A percentile compares a stretch with the other conserved stretches of the same genome.
Conservation (phyloP, 129 eudicot species). For the Dittrichia graveolens region DNA sequence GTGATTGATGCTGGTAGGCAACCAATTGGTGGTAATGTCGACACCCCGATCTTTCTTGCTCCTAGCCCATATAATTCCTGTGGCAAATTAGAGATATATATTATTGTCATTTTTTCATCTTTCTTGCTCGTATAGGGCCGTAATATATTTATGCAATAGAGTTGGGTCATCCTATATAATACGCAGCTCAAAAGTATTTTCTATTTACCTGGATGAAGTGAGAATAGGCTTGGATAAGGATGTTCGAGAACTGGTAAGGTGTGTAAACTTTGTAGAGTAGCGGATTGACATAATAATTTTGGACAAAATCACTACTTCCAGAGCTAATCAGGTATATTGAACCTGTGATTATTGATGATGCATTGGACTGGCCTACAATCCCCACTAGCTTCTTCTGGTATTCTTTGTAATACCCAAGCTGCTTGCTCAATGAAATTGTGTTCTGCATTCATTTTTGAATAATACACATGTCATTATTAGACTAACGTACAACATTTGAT, state of each 20-base stretch:
- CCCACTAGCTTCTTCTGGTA: conserved; percentile 64
- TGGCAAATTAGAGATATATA: neutral
- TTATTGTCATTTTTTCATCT: neutral
- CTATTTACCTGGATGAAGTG: conserved; percentile 57
- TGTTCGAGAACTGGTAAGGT: conserved; percentile 67
- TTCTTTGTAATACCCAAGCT: conserved; percentile 67
- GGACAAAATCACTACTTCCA: conserved; percentile 92
- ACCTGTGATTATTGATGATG: conserved; percentile 68
- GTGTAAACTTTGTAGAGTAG: conserved; percentile 73
- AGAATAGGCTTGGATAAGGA: conserved; percentile 61
- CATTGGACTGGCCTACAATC: conserved; percentile 64
- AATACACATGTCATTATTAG: neutral
- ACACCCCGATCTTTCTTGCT: conserved; percentile 87
- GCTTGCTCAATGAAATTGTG: conserved; percentile 72
- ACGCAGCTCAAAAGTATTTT: too few species aligned
- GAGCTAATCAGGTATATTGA: conserved; percentile 69
- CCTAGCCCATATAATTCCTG: conserved; percentile 76
- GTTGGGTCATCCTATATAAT: too few species aligned
- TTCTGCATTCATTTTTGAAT: conserved; percentile 34
- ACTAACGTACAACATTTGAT: neutral
- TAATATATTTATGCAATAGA: too few species aligned
- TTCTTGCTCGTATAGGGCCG: too few species aligned
- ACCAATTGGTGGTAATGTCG: conserved; percentile 91
- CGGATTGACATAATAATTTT: conserved; percentile 85
- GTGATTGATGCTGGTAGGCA: conserved; percentile 91